Base-by-base conservation (phyloP, 345 rosid genomes). In the Syzygium aromaticum region DNA sequence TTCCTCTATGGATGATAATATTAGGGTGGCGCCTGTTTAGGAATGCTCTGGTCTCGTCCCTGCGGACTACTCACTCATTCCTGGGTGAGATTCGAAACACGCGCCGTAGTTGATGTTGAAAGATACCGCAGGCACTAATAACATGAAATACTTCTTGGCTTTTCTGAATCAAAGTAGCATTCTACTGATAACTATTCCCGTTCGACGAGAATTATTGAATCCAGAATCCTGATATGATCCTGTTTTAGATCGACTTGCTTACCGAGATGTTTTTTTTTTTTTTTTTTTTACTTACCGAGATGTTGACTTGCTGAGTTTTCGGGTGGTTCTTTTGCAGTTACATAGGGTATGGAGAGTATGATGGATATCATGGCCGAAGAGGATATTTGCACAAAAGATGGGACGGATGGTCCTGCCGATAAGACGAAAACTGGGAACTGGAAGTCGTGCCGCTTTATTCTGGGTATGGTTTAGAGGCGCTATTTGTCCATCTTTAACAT, bases 401-500 rank as follows among this genome's bases (percentile, higher is more conserved):
- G 98, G 63, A 96, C 98, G 0, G 86, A 94, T 86, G 93, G 94
- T 25, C 98, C 98, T 51, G 99, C 99, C 11, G 89, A 92, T 87
- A 95, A 86, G 92, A 90, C 88, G 84, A 92, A 89, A 89, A 98
- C 98, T 6, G 99, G 99, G 87, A 94, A 90, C 67, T 98, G 99
- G 99, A 98, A 93, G 91, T 95, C 99, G 5, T 96, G 99, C 92
- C 93, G 94, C 56, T 98, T 91, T 89, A 97, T 97, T 88, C 96
- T 97, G n/a, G 97, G 98, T 95, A 92, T 83, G 56, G 5, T 87
- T 84, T 40, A 33, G 84, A 33, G 80, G 25, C 14, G 13, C 80
- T 33, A 17, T 33, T 5, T 73, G 80, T 33, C 80, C 53, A 22
- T 85, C 54, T 40, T 28, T 54, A 19, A 15, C 40, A 11, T 8